Base-by-base conservation (phyloP, 176 grass and related monocot genomes). In the Neostapfia colusana region DNA sequence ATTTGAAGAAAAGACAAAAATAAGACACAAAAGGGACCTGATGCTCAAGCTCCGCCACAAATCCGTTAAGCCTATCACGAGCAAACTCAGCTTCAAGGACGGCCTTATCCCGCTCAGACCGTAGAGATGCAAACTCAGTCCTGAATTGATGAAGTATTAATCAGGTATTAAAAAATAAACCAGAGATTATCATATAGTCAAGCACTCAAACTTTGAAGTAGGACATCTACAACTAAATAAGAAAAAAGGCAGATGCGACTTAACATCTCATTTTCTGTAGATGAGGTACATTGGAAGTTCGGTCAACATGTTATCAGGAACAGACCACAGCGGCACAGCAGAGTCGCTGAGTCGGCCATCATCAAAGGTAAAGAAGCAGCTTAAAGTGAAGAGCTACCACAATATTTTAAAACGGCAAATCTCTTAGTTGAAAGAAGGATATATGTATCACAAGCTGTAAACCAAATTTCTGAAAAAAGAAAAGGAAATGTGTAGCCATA, bases 11-110 rank as follows among this genome's bases (percentile, higher is more conserved):
- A 63, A 67, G 67, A 24, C 9, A 82, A 41, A 14, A 82, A 18
- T 65, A 74, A 21, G 72, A 35, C 31, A 78, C 1, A 73, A 65
- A 79, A 50, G 77, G 63, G 73, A 99, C 95, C 95, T 99, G 95
- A 53, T 90, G 80, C 21, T 99, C 95, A 80, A 99, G 79, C 83
- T 99, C 95, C 7, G 55, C 79, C 69, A 79, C 82, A 79, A 82
- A 92, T 70, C 83, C 85, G 57, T 99, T 89, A 65, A 95, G 87
- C 3, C 87, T 85, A n/a, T 92, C 89, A 74, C 82, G 89, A 81
- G 92, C 83, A 83, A 99, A 99, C 38, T 86, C 83, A 70, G 85
- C 89, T 87, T 99, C 92, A 54, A 99, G 83, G 15, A 83, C 62
- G 58, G 83, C 85, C 78, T 90, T 99, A 75, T 95, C 96, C 50